phyloP scores from a whole-genome alignment of 768 basidiomycete species.

The Pleurotus eryngii region DNA sequence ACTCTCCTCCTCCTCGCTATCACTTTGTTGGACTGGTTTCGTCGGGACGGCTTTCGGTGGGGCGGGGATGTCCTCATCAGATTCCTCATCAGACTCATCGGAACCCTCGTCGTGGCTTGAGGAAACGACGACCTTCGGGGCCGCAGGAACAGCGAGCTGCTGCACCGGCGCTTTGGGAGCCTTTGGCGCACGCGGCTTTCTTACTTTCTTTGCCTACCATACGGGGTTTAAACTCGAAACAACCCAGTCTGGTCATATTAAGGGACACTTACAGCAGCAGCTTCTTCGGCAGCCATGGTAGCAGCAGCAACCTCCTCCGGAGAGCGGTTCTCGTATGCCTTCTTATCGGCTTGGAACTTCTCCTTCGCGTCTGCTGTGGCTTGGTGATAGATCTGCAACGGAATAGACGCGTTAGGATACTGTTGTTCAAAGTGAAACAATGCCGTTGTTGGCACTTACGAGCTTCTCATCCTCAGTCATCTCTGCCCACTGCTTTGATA shows the following conservation, averaged over 20 bases:
- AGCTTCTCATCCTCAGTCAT: conserved; percentile 70
- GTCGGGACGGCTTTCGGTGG: background rate
- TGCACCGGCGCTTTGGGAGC: conserved; percentile 28
- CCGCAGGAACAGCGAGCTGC: conserved; percentile 23
- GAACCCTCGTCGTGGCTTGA: conserved; percentile 25
- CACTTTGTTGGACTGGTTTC: conserved; percentile 3
- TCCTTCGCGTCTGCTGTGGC: conserved; percentile 58
- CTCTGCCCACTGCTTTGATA: conserved; percentile 70
- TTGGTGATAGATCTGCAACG: conserved; percentile 48
- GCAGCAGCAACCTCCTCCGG: conserved; percentile 46
- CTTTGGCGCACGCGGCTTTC: background rate
- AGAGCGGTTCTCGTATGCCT: conserved; percentile 57
- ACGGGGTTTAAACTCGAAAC: background rate
- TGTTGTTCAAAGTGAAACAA: background rate
- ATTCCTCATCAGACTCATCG: background rate
- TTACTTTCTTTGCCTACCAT: conserved; percentile 1
- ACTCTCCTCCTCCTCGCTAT: conserved; percentile 7
- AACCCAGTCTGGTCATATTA: background rate
- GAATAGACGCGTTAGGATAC: conserved; percentile 9
- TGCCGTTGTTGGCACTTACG: conserved; percentile 43
- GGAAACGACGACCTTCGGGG: conserved; percentile 19
- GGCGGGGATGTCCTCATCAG: background rate
- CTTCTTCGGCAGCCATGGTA: conserved; percentile 26
- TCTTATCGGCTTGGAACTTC: conserved; percentile 60
- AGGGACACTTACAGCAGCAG: conserved; percentile 15